Conservation (phyloP, 176 grass and related monocot genomes). For the Rhipidocladum racemiflorum region DNA sequence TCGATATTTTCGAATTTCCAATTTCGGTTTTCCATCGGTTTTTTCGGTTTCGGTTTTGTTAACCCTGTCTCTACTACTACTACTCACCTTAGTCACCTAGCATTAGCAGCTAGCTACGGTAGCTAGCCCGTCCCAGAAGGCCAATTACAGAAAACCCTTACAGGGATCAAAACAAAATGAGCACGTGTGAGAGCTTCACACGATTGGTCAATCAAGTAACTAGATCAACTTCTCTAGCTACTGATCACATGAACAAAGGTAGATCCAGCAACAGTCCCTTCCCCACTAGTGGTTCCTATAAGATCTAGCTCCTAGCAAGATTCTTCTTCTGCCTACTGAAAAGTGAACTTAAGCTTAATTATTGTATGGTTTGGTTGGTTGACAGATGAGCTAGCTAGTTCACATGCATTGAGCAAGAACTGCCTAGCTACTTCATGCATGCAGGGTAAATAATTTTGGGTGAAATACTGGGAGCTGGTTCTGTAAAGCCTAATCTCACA, state of each 20-base stretch:
- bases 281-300: neutral
- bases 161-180: neutral
- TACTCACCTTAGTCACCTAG: too few species aligned
- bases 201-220: neutral
- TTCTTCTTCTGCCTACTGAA: neutral
- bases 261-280: constrained; percentile 3
- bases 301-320: neutral
- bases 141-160: neutral
- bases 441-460: neutral
- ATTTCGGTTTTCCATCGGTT: too few species aligned
- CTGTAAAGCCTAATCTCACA: neutral
- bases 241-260: constrained; percentile 6
- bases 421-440: neutral
- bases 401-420: neutral
- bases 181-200: neutral
- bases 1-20: too few species aligned
- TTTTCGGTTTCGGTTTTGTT: too few species aligned
- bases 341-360: neutral
- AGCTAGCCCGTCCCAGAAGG: neutral
- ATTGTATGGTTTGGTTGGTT: neutral
- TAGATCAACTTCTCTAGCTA: neutral
- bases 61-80: too few species aligned
- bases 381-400: neutral
- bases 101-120: too few species aligned
- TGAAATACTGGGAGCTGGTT: neutral